A percentile compares a stretch with the other conserved stretches of the same genome.
Evolutionary conservation across 371 early-diverging fungal species (phyloP).

Genomic region (Parasitella parasitica): DNA sequence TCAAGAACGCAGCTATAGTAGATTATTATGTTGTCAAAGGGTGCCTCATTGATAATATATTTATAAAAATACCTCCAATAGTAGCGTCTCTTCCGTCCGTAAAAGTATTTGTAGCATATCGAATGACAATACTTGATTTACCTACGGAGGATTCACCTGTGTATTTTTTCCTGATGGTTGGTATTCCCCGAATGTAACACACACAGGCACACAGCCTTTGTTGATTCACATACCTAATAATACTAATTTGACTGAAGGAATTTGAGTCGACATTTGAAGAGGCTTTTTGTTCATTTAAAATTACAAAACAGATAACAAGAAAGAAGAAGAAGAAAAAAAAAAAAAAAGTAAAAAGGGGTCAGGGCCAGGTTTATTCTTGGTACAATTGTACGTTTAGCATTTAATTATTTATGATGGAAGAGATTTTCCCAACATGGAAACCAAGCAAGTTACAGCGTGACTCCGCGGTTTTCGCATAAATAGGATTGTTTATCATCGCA

Average conservation of each 20-base stretch:
- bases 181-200: background rate
- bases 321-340: conserved; percentile 11
- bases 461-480: background rate
- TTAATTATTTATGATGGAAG: background rate
- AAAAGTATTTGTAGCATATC: conserved; percentile 92
- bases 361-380: background rate
- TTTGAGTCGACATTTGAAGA: conserved; percentile 30
- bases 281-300: background rate
- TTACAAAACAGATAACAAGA: background rate
- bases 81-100: conserved; percentile 95
- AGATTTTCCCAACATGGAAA: background rate
- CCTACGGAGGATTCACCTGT: conserved; percentile 85
- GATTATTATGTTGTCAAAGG: background rate
- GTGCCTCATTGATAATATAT: no score
- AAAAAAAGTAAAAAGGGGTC: background rate
- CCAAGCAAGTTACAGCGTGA: background rate
- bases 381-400: background rate
- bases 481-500: no score
- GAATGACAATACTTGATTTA: conserved; percentile 76
- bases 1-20: conserved; percentile 73
- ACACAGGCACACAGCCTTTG: no score
- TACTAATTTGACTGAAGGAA: conserved; percentile 61
- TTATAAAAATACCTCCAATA: conserved; percentile 84
- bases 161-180: background rate
- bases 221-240: conserved; percentile 61